These are phyloP conservation scores for Yamadazyma mexicana DNA, from an alignment of 1,139 yeast genomes.

Conservation along the genomic window DNA sequence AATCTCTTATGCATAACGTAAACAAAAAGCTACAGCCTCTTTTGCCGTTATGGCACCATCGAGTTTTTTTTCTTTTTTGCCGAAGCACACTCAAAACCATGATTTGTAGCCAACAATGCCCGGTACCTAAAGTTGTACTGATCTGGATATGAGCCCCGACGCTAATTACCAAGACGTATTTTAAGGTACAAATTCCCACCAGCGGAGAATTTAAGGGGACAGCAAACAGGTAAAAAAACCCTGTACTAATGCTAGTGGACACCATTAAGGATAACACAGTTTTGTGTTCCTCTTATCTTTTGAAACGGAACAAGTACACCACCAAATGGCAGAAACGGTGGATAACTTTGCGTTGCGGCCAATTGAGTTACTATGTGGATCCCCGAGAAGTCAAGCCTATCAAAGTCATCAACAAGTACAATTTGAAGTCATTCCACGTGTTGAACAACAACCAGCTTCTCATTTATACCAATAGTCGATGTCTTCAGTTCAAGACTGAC, in stretches of 20 bases:
- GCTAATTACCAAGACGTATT: too few relatives aligned
- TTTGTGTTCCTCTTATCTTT: conserved; percentile 17
- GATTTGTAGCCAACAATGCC: too few relatives aligned
- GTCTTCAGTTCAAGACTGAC: conserved; percentile 43
- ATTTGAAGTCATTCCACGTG: conserved; percentile 23
- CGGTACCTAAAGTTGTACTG: too few relatives aligned
- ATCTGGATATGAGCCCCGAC: too few relatives aligned
- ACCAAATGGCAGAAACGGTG: conserved; percentile 52
- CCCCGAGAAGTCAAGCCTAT: conserved; percentile 56
- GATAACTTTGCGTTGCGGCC: conserved; percentile 59
- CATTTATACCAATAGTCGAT: conserved; percentile 38
- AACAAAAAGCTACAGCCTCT: too few relatives aligned
- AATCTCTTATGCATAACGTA: too few relatives aligned
- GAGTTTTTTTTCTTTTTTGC: too few relatives aligned
- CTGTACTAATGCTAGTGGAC: conserved; percentile 3
- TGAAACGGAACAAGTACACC: conserved; percentile 24
- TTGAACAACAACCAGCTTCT: conserved; percentile 40
- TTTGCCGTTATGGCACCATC: too few relatives aligned
- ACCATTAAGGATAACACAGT: conserved; percentile 14
- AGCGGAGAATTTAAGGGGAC: too few relatives aligned
- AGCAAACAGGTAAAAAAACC: too few relatives aligned
- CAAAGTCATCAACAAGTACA: conserved; percentile 34
- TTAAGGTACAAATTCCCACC: too few relatives aligned
- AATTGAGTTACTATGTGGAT: conserved; percentile 59
- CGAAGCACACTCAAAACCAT: too few relatives aligned